Evolutionary conservation across 1,139 yeast genomes (phyloP).

Genomic region (Suhomyces taliae): DNA sequence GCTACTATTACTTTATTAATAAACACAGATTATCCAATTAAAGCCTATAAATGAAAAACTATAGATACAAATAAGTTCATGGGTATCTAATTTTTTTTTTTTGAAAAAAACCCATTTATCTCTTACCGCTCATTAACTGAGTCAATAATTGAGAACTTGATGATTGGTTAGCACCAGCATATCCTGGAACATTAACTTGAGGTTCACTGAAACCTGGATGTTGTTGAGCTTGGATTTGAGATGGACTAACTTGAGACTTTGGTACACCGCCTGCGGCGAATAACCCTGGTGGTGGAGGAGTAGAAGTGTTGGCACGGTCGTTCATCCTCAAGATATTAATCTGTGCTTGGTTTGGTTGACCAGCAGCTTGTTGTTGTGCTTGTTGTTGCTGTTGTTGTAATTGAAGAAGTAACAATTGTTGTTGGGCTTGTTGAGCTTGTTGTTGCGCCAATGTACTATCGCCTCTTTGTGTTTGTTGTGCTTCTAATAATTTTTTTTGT

Average conservation of each 20-base stretch:
- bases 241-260: constrained; percentile 14
- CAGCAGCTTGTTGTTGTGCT: constrained; percentile 11
- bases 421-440: constrained; percentile 20
- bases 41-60: neutral
- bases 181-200: constrained; percentile 14
- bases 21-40: neutral
- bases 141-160: constrained; percentile 66
- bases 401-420: constrained; percentile 17
- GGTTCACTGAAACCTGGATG: constrained; percentile 11
- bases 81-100: neutral
- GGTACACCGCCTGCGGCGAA: constrained; percentile 25
- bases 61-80: neutral
- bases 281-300: constrained; percentile 50
- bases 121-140: constrained; percentile 71
- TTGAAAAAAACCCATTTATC: constrained; percentile 16
- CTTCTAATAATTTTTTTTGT: constrained; percentile 27
- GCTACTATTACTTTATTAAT: too few species aligned
- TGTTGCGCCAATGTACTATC: constrained; percentile 17
- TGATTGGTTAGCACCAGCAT: constrained; percentile 26
- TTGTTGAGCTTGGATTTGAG: constrained; percentile 15
- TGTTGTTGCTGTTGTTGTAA: constrained; percentile 17
- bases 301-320: constrained; percentile 36
- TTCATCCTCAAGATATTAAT: constrained; percentile 33
- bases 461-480: constrained; percentile 20
- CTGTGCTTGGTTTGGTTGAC: constrained; percentile 19